These are phyloP conservation scores for Umbilicus rupestris DNA, from an alignment of 164 flowering plant genomes.

Conservation along the genomic window DNA sequence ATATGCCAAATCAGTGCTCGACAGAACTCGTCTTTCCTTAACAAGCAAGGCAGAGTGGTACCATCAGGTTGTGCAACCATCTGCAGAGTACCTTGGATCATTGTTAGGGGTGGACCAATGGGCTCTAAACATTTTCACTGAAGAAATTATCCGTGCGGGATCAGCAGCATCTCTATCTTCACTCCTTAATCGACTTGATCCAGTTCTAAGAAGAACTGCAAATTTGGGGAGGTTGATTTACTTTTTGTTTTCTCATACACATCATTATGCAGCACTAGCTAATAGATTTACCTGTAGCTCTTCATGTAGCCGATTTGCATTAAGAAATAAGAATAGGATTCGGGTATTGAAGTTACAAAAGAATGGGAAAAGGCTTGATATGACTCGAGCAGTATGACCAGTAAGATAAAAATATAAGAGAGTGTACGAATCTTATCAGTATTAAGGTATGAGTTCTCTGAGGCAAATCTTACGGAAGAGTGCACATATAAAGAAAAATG, in stretches of 20 bases:
- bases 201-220: conserved; percentile 81
- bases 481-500: too few relatives aligned
- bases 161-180: conserved; percentile 90
- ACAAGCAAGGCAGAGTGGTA: conserved; percentile 83
- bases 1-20: conserved; percentile 91
- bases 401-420: too few relatives aligned
- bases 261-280: background rate
- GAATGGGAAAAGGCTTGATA: background rate
- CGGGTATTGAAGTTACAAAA: background rate
- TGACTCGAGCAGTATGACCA: background rate
- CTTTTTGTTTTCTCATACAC: background rate
- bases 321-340: background rate
- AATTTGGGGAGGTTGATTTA: conserved; percentile 71
- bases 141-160: conserved; percentile 96
- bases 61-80: conserved; percentile 71
- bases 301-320: background rate
- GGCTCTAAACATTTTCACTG: conserved; percentile 92
- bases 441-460: too few relatives aligned
- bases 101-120: conserved; percentile 75
- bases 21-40: conserved; percentile 88
- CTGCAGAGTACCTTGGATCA: conserved; percentile 90
- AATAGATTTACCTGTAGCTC: background rate
- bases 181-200: conserved; percentile 90
- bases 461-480: too few relatives aligned
- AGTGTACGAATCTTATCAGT: too few relatives aligned